Evolutionary conservation across 2,329 filamentous ascomycete genomes (phyloP).

Genomic region (Apiospora hydei): DNA sequence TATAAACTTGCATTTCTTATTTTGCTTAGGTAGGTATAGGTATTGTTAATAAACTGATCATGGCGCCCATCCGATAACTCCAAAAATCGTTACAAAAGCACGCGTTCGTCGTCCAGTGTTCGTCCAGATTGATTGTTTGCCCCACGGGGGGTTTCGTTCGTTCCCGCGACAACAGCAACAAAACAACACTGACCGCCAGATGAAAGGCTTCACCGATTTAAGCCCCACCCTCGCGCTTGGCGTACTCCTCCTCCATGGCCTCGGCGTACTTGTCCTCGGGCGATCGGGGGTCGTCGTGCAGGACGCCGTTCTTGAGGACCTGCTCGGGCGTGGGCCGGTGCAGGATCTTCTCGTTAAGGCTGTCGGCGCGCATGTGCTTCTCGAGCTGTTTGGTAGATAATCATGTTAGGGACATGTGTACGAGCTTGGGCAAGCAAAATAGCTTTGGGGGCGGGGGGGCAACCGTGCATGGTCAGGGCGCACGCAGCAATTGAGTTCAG

Average conservation of each 20-base stretch:
- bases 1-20: not conserved
- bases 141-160: not conserved
- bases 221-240: constrained; percentile 68
- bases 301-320: constrained; percentile 79
- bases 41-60: not conserved
- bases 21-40: not conserved
- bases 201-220: constrained; percentile 41
- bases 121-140: no score
- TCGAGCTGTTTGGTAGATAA: constrained; percentile 60
- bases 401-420: not conserved
- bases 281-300: constrained; percentile 72
- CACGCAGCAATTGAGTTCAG: not conserved
- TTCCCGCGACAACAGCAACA: not conserved
- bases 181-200: not conserved
- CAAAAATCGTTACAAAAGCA: not conserved
- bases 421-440: not conserved
- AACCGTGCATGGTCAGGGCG: not conserved
- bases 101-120: not conserved
- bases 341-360: constrained; percentile 85
- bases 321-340: constrained; percentile 78
- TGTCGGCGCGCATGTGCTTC: constrained; percentile 87
- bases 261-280: constrained; percentile 64
- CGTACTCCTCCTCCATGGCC: constrained; percentile 69
- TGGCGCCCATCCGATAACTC: not conserved
- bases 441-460: not conserved